Evolutionary conservation across 495 filamentous ascomycete genomes (phyloP), one percentile per base, ranked within the genome.

Genomic region (Xylaria venustula): DNA sequence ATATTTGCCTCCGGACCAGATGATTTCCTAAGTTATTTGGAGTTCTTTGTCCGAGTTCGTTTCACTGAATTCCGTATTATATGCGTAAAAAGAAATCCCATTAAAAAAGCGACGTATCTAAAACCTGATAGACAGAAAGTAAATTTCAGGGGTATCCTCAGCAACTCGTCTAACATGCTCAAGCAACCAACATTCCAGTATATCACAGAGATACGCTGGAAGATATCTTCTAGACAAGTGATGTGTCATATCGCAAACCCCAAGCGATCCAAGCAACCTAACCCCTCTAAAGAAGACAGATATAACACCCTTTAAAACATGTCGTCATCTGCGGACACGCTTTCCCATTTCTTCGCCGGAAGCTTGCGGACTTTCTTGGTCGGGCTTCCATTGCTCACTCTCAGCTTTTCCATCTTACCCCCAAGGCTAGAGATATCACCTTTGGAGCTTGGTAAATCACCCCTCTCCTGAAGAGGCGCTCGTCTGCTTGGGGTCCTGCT

Each of bases 321-420:
- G 60, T 77, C 73, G 34, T 76, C 71, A n/a, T 73, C 73, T 17
- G 45, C 61, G 28, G 61, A 42, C 20, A 59, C 59, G 37, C 68
- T 69, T 54, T 60, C 64, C 69, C 76, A 79, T 59, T 70, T 67
- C 67, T 73, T 77, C 17, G 66, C 59, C 20, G 64, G 60, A 36
- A 79, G 61, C 64, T 73, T 75, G 6, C 75, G 70, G n/a, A 77
- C 57, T 54, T 77, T 77, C 63, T 77, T 77, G 11, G 73, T 73
- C 48, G 75, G 62, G 26, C 66, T 70, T 9, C 54, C 65, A 49
- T 58, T 60, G 53, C 49, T 58, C 25, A 75, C 54, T 12, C 63
- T 64, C 42, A 73, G 48, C 53, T 65, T 42, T 47, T 71, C 73
- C 51, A 73, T 47, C 48, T 61, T 63, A 15, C 65, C 66, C 1